Conservation (phyloP, 2,329 filamentous ascomycete genomes). For the Penicillium thymicola region DNA sequence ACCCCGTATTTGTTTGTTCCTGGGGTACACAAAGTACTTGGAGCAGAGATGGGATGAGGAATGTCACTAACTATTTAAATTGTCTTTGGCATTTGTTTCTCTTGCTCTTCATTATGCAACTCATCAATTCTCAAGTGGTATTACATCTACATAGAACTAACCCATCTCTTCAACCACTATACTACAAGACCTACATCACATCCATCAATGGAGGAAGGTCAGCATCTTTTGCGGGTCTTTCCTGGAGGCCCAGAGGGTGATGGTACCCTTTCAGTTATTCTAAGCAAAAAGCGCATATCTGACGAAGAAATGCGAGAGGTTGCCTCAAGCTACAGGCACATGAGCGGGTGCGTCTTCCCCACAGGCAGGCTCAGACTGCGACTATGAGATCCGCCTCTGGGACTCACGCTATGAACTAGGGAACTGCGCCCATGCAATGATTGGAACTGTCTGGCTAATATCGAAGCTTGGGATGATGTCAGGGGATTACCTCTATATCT, state of each 20-base stretch:
- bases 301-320: neutral
- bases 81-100: neutral
- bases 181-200: neutral
- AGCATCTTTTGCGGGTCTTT: neutral
- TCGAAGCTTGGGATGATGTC: constrained; percentile 3
- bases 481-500: neutral
- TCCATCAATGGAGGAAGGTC: constrained; percentile 8
- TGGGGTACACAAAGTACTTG: neutral
- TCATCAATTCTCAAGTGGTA: neutral
- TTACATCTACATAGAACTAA: neutral
- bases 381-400: neutral
- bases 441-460: constrained; percentile 15
- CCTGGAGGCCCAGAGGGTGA: neutral
- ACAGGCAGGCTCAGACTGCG: neutral
- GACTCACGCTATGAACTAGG: neutral
- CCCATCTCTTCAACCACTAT: neutral
- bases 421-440: constrained; percentile 3
- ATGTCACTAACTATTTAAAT: neutral
- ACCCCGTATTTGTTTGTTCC: neutral
- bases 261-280: neutral
- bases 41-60: neutral
- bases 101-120: neutral
- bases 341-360: neutral
- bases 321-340: neutral
- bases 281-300: neutral